phyloP scores from a whole-genome alignment of 495 filamentous ascomycete genomes.

The Mytilinidion resinicola region DNA sequence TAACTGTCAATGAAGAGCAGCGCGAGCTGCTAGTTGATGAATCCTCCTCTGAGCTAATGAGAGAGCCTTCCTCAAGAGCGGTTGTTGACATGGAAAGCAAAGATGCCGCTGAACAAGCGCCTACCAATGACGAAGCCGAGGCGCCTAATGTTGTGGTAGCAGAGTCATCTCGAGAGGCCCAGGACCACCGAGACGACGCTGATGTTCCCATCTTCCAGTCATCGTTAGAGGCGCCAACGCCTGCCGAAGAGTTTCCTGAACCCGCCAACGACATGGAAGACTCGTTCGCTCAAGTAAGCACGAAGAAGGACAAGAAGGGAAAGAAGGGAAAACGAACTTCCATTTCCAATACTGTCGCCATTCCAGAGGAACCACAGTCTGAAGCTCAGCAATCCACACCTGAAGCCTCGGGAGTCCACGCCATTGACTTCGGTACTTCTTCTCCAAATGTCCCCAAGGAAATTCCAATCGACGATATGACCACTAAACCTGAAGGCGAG shows the following conservation, averaged over 20 bases:
- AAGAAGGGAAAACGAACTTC: constrained; percentile 21
- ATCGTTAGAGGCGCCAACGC: not conserved
- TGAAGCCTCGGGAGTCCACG: not conserved
- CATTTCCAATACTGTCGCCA: not conserved
- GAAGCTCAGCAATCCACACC: not conserved
- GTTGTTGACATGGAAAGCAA: not conserved
- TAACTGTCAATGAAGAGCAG: not conserved
- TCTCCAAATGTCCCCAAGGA: not conserved
- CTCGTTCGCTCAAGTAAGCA: not conserved
- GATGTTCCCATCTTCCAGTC: not conserved
- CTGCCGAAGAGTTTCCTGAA: not conserved
- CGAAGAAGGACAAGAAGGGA: constrained; percentile 25
- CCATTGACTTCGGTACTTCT: not conserved
- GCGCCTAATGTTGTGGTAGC: not conserved
- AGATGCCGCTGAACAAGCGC: too few relatives aligned
- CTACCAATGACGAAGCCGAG: not conserved
- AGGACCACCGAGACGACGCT: not conserved
- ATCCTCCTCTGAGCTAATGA: not conserved
- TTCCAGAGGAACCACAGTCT: not conserved
- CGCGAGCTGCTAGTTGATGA: not conserved
- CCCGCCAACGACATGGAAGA: not conserved
- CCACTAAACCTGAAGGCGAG: not conserved
- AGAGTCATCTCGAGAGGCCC: not conserved
- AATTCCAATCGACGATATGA: not conserved
- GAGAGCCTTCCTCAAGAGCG: not conserved